Conservation (phyloP, 805 yeast species). For the Teunomyces lycoperdinae region DNA sequence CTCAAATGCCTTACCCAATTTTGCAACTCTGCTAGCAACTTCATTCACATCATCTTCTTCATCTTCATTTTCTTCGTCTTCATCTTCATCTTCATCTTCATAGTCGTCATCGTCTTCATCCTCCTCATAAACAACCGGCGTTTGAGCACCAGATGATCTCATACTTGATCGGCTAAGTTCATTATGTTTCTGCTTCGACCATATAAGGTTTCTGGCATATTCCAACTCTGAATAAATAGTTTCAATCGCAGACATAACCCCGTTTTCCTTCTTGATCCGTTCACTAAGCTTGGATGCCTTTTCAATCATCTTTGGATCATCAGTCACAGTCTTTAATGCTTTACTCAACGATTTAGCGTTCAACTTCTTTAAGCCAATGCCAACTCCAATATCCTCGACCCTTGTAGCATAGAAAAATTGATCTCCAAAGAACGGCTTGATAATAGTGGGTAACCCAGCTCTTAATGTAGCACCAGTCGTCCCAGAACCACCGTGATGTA, state of each 20-base stretch:
- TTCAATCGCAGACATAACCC: conserved; percentile 74
- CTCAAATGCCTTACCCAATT: not conserved
- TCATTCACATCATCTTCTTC: not conserved
- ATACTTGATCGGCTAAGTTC: conserved; percentile 19
- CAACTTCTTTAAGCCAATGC: conserved; percentile 65
- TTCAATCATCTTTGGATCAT: conserved; percentile 61
- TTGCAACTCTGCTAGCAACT: not conserved
- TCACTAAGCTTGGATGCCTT: conserved; percentile 65
- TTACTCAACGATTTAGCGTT: conserved; percentile 59
- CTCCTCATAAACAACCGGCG: conserved; percentile 23
- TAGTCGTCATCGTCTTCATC: conserved; percentile 11
- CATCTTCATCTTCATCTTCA: conserved; percentile 5
- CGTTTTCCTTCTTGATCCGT: conserved; percentile 69
- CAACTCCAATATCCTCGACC: conserved; percentile 87
- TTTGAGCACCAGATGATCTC: conserved; percentile 21
- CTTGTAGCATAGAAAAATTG: conserved; percentile 89
- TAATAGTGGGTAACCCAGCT: conserved; percentile 83
- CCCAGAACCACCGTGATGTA: conserved; percentile 97
- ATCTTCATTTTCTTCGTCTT: not conserved
- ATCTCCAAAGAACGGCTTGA: conserved; percentile 95
- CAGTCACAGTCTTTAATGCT: conserved; percentile 68
- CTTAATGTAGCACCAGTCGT: conserved; percentile 90
- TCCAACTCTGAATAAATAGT: conserved; percentile 76
- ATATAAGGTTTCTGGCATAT: conserved; percentile 62
- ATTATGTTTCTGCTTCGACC: conserved; percentile 41